These are phyloP conservation scores for Raphanus hybrid DNA, from an alignment of 441 rosid species.

Conservation along the genomic window DNA sequence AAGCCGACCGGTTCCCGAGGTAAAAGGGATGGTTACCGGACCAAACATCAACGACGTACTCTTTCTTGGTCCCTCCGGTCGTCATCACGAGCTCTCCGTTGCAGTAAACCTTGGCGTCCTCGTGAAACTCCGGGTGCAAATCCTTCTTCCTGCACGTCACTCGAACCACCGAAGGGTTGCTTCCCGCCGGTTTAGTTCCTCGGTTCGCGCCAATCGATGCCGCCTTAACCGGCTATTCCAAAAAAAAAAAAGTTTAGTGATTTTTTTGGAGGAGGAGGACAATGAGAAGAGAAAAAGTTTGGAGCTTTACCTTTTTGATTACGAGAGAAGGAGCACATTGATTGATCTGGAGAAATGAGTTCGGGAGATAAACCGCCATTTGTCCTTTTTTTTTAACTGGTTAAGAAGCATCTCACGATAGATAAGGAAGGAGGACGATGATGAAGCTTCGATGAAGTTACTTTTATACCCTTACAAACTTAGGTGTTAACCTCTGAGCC, in stretches of 20 bases:
- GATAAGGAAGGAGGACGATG: not conserved
- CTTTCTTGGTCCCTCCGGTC: slow-evolving; percentile 86
- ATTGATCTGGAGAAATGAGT: slow-evolving; percentile 68
- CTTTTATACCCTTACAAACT: slow-evolving; percentile 16
- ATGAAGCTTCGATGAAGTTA: not conserved
- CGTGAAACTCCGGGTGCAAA: slow-evolving; percentile 72
- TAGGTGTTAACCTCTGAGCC: too few species aligned
- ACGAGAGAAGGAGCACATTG: slow-evolving; percentile 48
- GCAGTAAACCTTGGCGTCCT: slow-evolving; percentile 85
- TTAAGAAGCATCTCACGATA: not conserved
- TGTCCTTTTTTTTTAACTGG: not conserved
- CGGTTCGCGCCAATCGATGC: slow-evolving; percentile 40
- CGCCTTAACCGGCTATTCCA: not conserved
- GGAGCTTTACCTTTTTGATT: slow-evolving; percentile 46
- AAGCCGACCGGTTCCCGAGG: slow-evolving; percentile 73
- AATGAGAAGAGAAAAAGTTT: not conserved
- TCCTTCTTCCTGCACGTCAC: slow-evolving; percentile 86
- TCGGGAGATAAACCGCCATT: slow-evolving; percentile 70
- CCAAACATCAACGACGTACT: slow-evolving; percentile 92
- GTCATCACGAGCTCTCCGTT: slow-evolving; percentile 93
- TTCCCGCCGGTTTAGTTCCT: slow-evolving; percentile 10
- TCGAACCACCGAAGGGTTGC: slow-evolving; percentile 31
- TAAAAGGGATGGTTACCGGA: slow-evolving; percentile 94
- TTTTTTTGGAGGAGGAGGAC: not conserved
- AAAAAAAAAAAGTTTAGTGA: not conserved